Conservation (phyloP, 805 yeast genomes). For the Lachancea nothofagi region DNA sequence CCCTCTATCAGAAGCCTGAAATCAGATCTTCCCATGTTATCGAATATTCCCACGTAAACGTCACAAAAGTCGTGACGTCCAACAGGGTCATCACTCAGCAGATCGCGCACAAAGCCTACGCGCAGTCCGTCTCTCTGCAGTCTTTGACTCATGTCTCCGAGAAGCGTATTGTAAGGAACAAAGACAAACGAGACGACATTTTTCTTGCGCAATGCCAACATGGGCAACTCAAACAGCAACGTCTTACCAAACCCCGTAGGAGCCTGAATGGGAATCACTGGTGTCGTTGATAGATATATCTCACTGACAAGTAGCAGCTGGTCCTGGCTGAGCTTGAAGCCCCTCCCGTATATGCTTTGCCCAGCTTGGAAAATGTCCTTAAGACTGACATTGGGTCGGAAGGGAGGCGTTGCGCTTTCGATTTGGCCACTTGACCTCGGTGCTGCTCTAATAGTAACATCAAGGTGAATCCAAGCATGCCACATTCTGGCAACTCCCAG, state of each 20-base stretch:
- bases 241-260: background rate
- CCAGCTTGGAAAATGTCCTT: background rate
- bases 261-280: background rate
- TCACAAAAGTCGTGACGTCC: background rate
- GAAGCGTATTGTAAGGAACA: background rate
- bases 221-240: background rate
- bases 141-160: background rate
- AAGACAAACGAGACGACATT: background rate
- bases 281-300: background rate
- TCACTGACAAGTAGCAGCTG: background rate
- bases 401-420: background rate
- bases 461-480: background rate
- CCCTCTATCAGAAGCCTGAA: background rate
- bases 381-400: background rate
- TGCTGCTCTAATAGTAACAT: no score
- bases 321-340: background rate
- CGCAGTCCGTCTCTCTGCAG: background rate
- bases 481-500: background rate
- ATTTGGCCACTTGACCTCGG: no score
- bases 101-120: background rate
- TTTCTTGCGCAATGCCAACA: background rate
- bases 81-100: background rate
- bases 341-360: background rate
- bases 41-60: background rate
- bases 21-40: background rate